Conservation (phyloP, 805 yeast species). For the Pichia membranifaciens region DNA sequence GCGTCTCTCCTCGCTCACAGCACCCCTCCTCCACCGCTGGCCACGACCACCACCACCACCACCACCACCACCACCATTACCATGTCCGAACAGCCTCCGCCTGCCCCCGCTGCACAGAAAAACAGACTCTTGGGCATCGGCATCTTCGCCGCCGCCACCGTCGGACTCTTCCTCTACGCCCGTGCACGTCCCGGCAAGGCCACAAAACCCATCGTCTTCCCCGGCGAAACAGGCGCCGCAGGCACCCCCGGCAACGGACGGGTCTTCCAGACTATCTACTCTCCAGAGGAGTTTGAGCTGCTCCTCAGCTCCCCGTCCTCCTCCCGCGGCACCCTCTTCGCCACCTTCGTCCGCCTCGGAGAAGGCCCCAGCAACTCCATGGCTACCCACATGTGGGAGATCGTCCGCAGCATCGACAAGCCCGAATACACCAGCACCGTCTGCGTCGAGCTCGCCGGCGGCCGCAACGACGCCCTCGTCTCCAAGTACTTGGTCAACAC, state of each 20-base stretch:
- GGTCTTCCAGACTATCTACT: slow-evolving; percentile 48
- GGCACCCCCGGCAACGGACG: slow-evolving; percentile 30
- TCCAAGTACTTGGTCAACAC: slow-evolving; percentile 45
- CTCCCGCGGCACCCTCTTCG: slow-evolving; percentile 11
- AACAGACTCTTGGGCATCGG: slow-evolving; percentile 7
- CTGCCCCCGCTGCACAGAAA: background rate
- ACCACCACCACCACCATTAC: background rate
- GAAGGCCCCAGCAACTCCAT: slow-evolving; percentile 56
- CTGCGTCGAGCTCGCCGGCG: slow-evolving; percentile 16
- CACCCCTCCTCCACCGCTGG: background rate
- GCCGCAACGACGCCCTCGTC: slow-evolving; percentile 46
- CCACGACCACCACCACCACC: background rate
- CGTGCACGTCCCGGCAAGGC: slow-evolving; percentile 8
- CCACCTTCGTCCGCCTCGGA: slow-evolving; percentile 55
- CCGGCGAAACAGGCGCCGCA: slow-evolving; percentile 26
- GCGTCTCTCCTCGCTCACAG: no score
- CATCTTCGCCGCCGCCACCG: slow-evolving; percentile 8
- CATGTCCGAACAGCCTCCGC: no score
- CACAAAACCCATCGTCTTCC: slow-evolving; percentile 21
- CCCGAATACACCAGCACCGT: slow-evolving; percentile 10
- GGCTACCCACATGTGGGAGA: slow-evolving; percentile 51
- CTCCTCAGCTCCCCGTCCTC: slow-evolving; percentile 25
- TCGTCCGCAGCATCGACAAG: slow-evolving; percentile 1
- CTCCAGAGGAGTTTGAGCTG: slow-evolving; percentile 54
- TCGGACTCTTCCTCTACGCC: slow-evolving; percentile 4